Evolutionary conservation across 768 basidiomycete genomes (phyloP), one percentile per base, ranked within the genome.

Genomic region (Tylopilus plumbeoviolaceoides): DNA sequence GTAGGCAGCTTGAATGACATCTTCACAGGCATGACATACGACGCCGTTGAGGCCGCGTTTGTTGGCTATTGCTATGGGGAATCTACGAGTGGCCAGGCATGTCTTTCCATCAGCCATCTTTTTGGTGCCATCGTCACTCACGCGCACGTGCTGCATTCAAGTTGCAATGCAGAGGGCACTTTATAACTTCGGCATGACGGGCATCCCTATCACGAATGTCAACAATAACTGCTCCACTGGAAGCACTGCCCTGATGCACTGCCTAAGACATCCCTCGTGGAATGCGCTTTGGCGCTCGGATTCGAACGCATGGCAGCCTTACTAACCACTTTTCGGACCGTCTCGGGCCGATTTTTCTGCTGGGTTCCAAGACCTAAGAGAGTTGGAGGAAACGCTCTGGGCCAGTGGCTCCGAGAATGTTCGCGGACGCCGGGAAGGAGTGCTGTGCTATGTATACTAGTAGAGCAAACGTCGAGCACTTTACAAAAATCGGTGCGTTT

Each of bases 161-260:
- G n/a, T n/a, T 28, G 23, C 42, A 0, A 38, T 21, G 10, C 64
- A 92, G 82, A 76, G 87, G n/a, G 80, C 87, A 7, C 70, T 92
- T 27, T 91, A 91, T 70, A 82, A 80, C 64, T 81, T 92, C 31
- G 89, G 90, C 17, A 76, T 91, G 65, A 91, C 89, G 0, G 75
- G 80, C 43, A 91, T 93, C 53, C 88, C 89, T 1, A 85, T 92
- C 60, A 78, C 85, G 48, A 93, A 91, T 59, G 85, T 91, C 41
- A 91, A 89, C 72, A 91, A 91, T 70, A 89, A 89, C 66, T 91
- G 89, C 59, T 84, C 89, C 2, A 90, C 87, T 1, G 88, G 89
- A 3, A 85, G 84, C 46, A 78, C 85, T 1, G 89, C 90, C 12
- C 73, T 91, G 12, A 85, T 78, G 64, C 78, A 86, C 81, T 9